Percentiles rank a stretch among this genome's conserved stretches.
Evolutionary conservation across 179 eudicot genomes (phyloP).

Genomic region (Patellifolia procumbens): DNA sequence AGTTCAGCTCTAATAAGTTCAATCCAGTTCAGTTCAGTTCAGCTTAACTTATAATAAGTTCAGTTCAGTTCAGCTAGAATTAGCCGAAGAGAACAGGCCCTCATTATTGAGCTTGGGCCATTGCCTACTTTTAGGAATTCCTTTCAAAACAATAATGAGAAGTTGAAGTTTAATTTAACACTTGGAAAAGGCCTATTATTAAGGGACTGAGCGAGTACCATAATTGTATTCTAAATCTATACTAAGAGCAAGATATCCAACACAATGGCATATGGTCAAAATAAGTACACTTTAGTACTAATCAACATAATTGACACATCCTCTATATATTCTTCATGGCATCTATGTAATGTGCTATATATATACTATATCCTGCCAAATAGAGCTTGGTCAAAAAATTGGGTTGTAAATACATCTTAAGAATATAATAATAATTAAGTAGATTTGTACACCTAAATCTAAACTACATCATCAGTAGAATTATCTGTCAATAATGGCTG

Average conservation of each 20-base stretch:
- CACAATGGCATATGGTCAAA: background rate
- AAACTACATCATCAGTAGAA: background rate
- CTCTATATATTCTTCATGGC: background rate
- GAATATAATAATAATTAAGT: background rate
- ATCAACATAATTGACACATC: background rate
- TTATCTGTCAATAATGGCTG: conserved; percentile 44
- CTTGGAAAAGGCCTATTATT: too few species aligned
- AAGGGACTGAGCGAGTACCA: too few species aligned
- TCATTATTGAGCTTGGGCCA: too few species aligned
- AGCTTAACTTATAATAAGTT: too few species aligned
- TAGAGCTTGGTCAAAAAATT: background rate
- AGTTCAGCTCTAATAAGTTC: too few species aligned
- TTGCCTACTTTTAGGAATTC: too few species aligned
- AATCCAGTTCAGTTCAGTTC: too few species aligned
- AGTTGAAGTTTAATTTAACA: too few species aligned
- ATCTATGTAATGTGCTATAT: background rate
- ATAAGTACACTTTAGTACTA: too few species aligned
- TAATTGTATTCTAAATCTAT: background rate
- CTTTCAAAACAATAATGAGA: too few species aligned
- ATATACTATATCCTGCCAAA: background rate
- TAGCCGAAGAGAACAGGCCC: too few species aligned
- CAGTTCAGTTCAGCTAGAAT: too few species aligned
- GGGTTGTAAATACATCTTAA: background rate
- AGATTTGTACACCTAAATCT: background rate
- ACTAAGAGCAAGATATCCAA: background rate